A percentile compares a stretch with the other conserved stretches of the same genome.
phyloP scores from a whole-genome alignment of 202 grass and related monocot genomes.

The Brachypodium distachyon region DNA sequence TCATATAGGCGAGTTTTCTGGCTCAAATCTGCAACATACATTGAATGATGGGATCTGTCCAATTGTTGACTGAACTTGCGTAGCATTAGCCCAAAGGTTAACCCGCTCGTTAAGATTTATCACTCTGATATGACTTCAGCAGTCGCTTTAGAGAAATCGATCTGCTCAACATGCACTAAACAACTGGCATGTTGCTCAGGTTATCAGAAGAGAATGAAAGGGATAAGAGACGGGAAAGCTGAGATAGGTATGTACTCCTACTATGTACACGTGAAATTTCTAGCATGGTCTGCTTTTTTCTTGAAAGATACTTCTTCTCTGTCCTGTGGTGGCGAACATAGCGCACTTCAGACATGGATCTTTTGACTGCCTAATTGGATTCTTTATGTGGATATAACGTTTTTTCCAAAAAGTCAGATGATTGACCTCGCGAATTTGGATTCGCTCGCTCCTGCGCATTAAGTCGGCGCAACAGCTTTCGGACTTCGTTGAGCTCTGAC shows the following conservation, averaged over 20 bases:
- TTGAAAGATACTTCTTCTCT: neutral
- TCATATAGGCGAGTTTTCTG: no score
- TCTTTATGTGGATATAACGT: neutral
- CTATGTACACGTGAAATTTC: neutral
- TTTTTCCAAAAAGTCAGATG: conserved; percentile 15
- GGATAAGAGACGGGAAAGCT: neutral
- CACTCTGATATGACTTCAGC: neutral
- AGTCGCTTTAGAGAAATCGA: neutral
- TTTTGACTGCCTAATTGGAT: neutral
- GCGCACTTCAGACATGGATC: neutral
- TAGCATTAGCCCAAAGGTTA: neutral
- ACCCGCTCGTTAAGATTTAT: neutral
- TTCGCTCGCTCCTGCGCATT: no score
- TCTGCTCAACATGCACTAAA: neutral
- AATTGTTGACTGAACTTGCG: neutral
- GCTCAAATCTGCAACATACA: neutral
- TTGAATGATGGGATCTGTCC: neutral
- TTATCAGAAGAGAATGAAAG: neutral
- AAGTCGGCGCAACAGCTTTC: no score
- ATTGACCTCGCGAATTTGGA: no score
- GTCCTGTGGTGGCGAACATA: neutral
- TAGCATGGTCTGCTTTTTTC: neutral
- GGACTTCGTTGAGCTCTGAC: no score
- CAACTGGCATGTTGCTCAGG: neutral
- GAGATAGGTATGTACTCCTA: neutral